A percentile compares a stretch with the other conserved stretches of the same genome.
Conservation (phyloP, 768 basidiomycete genomes). For the Podaxis sp. region DNA sequence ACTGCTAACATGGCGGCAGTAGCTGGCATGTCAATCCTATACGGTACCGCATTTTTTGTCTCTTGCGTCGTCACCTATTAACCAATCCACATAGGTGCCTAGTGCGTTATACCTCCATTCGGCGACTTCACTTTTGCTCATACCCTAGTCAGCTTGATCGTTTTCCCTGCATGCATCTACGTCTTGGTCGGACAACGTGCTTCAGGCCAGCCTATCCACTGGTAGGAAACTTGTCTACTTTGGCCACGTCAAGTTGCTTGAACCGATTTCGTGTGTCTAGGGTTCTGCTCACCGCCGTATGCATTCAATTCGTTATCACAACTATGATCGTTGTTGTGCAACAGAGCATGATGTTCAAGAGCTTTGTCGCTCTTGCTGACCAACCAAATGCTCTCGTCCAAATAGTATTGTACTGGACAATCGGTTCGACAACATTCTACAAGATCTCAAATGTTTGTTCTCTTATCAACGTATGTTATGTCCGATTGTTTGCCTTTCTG, state of each 20-base stretch:
- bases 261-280: neutral
- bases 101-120: neutral
- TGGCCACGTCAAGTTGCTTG: neutral
- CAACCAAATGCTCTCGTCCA: neutral
- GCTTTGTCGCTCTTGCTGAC: neutral
- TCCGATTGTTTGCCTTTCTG: neutral
- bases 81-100: neutral
- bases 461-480: neutral
- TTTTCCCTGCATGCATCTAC: conserved; percentile 1
- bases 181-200: neutral
- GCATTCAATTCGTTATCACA: neutral
- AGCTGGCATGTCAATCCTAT: neutral
- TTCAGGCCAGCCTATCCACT: neutral
- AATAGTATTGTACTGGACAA: neutral
- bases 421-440: neutral
- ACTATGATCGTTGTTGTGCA: neutral
- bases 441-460: neutral
- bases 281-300: neutral
- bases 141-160: neutral
- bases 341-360: conserved; percentile 3
- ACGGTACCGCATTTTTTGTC: neutral
- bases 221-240: neutral
- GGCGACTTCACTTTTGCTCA: neutral
- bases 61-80: neutral
- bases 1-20: conserved; percentile 5